phyloP scores from a whole-genome alignment of 2,329 filamentous ascomycete genomes.

The Chalaropsis thielavioides region DNA sequence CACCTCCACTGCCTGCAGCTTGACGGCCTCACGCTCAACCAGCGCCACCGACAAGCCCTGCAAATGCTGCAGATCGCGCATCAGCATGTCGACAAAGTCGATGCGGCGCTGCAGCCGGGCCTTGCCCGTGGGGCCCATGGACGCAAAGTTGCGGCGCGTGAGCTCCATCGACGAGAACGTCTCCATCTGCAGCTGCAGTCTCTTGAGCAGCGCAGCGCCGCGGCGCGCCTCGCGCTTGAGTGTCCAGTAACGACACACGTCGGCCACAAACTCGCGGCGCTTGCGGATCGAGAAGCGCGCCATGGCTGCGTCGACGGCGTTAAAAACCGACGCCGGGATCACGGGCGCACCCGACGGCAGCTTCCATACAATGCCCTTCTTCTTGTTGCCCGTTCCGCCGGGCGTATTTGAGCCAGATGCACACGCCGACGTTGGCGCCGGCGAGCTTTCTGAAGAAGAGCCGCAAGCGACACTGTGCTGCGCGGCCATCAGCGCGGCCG shows the following conservation, averaged over 20 bases:
- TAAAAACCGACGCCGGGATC: constrained; percentile 76
- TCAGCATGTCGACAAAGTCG: constrained; percentile 66
- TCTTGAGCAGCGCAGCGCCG: constrained; percentile 81
- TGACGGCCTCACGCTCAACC: constrained; percentile 61
- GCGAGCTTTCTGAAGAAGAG: background rate
- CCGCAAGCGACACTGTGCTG: constrained; percentile 35
- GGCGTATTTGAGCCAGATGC: background rate
- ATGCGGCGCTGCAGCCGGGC: constrained; percentile 67
- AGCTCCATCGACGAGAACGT: constrained; percentile 96
- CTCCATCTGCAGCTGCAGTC: constrained; percentile 87
- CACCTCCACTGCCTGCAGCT: constrained; percentile 61
- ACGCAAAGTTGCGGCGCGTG: constrained; percentile 85
- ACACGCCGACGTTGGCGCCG: background rate
- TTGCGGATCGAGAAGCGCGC: constrained; percentile 67
- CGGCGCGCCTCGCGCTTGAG: constrained; percentile 85
- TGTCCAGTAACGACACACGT: constrained; percentile 95
- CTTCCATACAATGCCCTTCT: constrained; percentile 48
- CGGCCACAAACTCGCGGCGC: constrained; percentile 80
- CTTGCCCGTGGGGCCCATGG: constrained; percentile 76
- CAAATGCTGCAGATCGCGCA: constrained; percentile 64
- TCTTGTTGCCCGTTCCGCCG: constrained; percentile 20
- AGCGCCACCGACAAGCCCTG: constrained; percentile 54
- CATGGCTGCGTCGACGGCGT: constrained; percentile 70
- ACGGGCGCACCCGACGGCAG: constrained; percentile 88
- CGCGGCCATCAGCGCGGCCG: constrained; percentile 67